These are phyloP conservation scores for Lecanoromycetidae sp. DNA, from an alignment of 2,329 filamentous ascomycete species.

Conservation along the genomic window DNA sequence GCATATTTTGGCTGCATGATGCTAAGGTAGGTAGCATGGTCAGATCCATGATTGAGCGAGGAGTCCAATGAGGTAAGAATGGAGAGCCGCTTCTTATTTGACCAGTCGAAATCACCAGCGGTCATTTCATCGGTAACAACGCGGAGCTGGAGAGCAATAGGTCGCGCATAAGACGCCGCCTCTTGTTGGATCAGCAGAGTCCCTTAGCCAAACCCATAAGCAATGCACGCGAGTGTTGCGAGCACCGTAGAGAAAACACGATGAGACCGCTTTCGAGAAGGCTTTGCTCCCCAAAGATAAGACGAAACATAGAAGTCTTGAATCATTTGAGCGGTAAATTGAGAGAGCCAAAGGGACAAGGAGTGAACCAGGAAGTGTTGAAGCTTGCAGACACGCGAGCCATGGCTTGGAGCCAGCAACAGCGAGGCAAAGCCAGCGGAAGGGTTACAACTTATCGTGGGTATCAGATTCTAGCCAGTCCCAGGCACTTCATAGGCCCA, in stretches of 20 bases:
- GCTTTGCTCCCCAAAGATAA: neutral
- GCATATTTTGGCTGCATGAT: constrained; percentile 14
- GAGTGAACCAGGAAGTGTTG: neutral
- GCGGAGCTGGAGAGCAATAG: constrained; percentile 8
- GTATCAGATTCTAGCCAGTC: constrained; percentile 8
- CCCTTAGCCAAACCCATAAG: neutral
- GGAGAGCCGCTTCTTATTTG: constrained; percentile 11
- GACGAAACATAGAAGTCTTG: neutral
- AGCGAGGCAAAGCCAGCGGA: constrained; percentile 1
- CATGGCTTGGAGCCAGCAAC: constrained; percentile 1
- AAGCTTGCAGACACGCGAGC: constrained; percentile 8
- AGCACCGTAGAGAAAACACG: neutral
- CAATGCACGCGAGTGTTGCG: neutral
- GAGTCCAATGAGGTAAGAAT: neutral
- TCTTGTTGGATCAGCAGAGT: constrained; percentile 9
- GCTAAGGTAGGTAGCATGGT: constrained; percentile 9
- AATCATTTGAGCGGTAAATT: neutral
- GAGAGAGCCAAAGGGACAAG: neutral
- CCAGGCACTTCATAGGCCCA: constrained; percentile 12
- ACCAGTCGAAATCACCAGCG: constrained; percentile 6
- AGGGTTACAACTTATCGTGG: neutral
- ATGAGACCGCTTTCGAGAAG: neutral
- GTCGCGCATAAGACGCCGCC: constrained; percentile 7
- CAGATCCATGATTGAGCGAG: constrained; percentile 8
- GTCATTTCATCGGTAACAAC: constrained; percentile 1